Conservation (phyloP, 257 asterid genomes). For the Jacaranda copaia region DNA sequence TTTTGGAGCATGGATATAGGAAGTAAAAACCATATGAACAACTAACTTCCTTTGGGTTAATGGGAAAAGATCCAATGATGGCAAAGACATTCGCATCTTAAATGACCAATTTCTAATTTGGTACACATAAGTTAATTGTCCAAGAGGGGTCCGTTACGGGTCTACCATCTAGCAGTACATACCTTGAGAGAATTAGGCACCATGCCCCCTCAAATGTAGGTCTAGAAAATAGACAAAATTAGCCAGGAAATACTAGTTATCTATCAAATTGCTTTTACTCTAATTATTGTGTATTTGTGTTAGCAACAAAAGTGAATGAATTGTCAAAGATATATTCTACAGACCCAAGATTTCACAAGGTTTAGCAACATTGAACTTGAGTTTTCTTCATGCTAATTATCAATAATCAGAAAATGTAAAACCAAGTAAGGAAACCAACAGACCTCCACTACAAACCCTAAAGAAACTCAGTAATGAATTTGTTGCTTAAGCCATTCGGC, state of each 20-base stretch:
- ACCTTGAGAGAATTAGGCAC: not conserved
- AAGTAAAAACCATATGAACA: not conserved
- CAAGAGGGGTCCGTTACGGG: not conserved
- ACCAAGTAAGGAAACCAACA: constrained; percentile 3
- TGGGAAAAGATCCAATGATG: not conserved
- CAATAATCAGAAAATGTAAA: not conserved
- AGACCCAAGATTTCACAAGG: constrained; percentile 13
- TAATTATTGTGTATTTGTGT: not conserved
- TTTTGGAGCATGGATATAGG: not conserved
- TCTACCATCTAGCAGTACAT: not conserved
- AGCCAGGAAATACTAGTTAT: not conserved
- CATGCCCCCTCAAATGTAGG: not conserved
- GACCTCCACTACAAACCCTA: not conserved
- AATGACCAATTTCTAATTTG: not conserved
- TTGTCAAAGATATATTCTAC: not conserved
- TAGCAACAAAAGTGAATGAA: not conserved
- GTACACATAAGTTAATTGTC: not conserved
- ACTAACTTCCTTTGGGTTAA: not conserved
- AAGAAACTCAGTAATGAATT: not conserved
- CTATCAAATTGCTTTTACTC: not conserved
- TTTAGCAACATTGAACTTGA: not conserved
- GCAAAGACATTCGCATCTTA: not conserved
- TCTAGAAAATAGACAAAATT: too few relatives aligned
- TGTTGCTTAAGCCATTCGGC: not conserved
- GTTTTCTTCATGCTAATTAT: not conserved